These are phyloP conservation scores for Candida sp. DNA, from an alignment of 1,139 yeast species.

Conservation along the genomic window DNA sequence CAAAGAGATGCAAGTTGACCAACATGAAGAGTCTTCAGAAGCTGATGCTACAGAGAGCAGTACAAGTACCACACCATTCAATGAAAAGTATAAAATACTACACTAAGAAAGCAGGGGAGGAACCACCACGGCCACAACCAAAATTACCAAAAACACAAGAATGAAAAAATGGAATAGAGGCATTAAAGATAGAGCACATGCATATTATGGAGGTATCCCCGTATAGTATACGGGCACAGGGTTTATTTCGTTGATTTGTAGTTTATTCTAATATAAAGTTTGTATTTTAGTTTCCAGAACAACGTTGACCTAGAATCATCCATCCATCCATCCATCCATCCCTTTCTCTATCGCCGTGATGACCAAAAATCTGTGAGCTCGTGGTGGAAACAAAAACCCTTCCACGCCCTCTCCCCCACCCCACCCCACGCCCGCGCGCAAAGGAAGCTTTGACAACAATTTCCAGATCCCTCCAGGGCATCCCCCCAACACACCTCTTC, in stretches of 20 bases:
- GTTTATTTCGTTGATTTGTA: neutral
- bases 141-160: neutral
- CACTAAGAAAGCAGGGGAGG: neutral
- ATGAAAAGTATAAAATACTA: neutral
- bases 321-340: no score
- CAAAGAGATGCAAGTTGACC: neutral
- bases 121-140: no score
- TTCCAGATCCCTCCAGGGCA: no score
- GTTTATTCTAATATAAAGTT: neutral
- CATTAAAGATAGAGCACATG: no score
- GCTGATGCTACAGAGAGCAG: neutral
- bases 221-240: neutral
- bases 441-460: no score
- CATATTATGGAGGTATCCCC: neutral
- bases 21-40: conserved; percentile 1
- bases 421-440: no score
- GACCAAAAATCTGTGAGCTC: no score
- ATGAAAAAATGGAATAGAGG: neutral
- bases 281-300: neutral
- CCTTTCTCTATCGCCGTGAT: no score
- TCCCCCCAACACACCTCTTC: neutral
- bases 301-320: no score
- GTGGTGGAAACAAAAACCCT: no score
- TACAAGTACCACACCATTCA: neutral
- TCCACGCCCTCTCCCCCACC: no score